Percentiles rank a stretch among this genome's conserved stretches.
phyloP scores from a whole-genome alignment of 108 stramenopile genomes.

The Cyclotella sp. region DNA sequence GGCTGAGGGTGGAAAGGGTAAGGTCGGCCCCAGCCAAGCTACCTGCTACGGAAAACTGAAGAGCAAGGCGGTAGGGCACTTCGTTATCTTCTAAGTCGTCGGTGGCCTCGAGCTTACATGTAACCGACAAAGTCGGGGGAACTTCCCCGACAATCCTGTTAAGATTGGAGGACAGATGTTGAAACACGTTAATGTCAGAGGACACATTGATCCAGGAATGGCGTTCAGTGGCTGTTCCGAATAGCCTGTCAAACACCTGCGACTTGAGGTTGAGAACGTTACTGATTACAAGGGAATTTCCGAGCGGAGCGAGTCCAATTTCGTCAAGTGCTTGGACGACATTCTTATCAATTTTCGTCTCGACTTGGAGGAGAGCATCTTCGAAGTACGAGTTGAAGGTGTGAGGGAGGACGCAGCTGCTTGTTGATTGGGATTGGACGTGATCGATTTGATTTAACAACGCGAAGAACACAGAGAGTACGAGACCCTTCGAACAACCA shows the following conservation, averaged over 20 bases:
- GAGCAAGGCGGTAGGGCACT: not conserved
- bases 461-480: too few species aligned
- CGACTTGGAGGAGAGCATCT: not conserved
- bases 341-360: not conserved
- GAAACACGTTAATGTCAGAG: not conserved
- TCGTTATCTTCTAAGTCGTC: not conserved
- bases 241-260: conserved; percentile 19
- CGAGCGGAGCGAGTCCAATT: conserved; percentile 26
- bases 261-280: conserved; percentile 23
- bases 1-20: not conserved
- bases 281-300: not conserved
- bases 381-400: conserved; percentile 5
- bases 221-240: not conserved
- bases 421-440: too few species aligned
- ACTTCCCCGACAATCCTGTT: not conserved
- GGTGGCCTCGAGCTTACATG: conserved; percentile 5
- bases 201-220: conserved; percentile 17
- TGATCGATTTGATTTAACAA: too few species aligned
- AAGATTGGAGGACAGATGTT: not conserved
- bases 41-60: not conserved
- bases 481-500: too few species aligned
- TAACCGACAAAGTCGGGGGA: not conserved
- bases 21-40: not conserved
- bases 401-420: not conserved
- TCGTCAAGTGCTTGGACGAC: conserved; percentile 16